Base-by-base conservation (phyloP, 129 eudicot genomes). In the Lactuca sativa region DNA sequence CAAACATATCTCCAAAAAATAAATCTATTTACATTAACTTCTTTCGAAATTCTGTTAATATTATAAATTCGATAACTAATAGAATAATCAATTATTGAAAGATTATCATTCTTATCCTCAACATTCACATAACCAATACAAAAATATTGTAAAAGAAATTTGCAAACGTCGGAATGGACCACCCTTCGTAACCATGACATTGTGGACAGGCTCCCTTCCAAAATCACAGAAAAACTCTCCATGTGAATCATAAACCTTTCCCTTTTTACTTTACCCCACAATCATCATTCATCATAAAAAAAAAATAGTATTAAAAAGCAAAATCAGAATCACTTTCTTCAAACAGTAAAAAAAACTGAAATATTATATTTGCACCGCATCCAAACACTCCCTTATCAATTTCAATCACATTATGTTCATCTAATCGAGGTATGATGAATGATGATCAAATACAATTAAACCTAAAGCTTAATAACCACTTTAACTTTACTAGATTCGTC, bases 171-270 rank as follows among this genome's bases (percentile, higher is more conserved):
- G 30, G 59, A 62, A 63, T 69, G 74, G 71, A 69, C 81, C 81
- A 55, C 81, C 9, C 37, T 55, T 69, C 57, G 34, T 61, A 72
- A 34, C 77, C 71, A 38, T 77, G 75, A 77, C 80, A 44, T 9
- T 76, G 6, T 16, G 70, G 41, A 40, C 74, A 70, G 71, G 81
- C 76, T 77, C 62, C 76, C 64, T 69, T 77, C 81, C 81, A 77
- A 77, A 67, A 11, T 72, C 69, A 32, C 30, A 9, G 44, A 67
- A 33, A 56, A 54, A 43, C 65, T 15, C 62, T 44, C 16, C 72
- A 51, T 64, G 81, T 77, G 76, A 70, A 69, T 62, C 9, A 56
- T 56, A 36, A 73, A 12, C 54, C 13, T 31, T 32, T 8, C 66
- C 34, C 59, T 15, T 69, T 62, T 61, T 12, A 47, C 52, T 47